phyloP scores from a whole-genome alignment of 225 moss, liverwort and hornwort genomes.

The Straminergon stramineum region DNA sequence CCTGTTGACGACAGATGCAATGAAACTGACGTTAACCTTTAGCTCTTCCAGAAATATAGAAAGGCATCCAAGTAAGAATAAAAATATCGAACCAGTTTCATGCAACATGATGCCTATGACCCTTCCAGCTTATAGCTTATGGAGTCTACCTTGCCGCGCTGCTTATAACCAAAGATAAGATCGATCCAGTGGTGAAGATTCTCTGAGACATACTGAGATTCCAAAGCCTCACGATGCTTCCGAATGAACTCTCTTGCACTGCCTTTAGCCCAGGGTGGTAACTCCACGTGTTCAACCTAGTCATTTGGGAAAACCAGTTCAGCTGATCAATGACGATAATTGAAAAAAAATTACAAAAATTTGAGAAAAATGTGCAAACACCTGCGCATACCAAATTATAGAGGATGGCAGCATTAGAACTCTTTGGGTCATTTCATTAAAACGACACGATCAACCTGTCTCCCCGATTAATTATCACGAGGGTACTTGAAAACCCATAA shows the following conservation, averaged over 20 bases:
- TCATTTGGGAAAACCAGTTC: constrained; percentile 1
- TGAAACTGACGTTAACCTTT: not conserved
- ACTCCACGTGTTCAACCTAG: constrained; percentile 85
- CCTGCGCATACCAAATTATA: not conserved
- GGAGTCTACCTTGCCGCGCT: constrained; percentile 73
- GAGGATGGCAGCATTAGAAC: not conserved
- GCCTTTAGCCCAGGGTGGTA: constrained; percentile 99
- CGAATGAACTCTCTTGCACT: constrained; percentile 92
- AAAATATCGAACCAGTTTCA: not conserved
- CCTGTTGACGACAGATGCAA: constrained; percentile 34
- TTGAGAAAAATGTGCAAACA: not conserved
- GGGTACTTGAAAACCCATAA: not conserved
- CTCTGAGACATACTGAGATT: constrained; percentile 96
- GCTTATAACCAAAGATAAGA: constrained; percentile 92
- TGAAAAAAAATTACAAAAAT: not conserved
- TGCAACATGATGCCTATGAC: not conserved
- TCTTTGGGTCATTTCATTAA: not conserved
- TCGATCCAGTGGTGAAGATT: constrained; percentile 99
- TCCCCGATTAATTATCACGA: not conserved
- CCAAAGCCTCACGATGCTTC: constrained; percentile 95
- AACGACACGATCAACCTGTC: not conserved
- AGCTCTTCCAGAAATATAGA: not conserved
- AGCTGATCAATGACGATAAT: not conserved
- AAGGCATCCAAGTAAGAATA: not conserved
- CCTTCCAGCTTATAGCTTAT: not conserved